Base-by-base conservation (phyloP, 352 stramenopile genomes). In the Globisporangium sylvaticum region DNA sequence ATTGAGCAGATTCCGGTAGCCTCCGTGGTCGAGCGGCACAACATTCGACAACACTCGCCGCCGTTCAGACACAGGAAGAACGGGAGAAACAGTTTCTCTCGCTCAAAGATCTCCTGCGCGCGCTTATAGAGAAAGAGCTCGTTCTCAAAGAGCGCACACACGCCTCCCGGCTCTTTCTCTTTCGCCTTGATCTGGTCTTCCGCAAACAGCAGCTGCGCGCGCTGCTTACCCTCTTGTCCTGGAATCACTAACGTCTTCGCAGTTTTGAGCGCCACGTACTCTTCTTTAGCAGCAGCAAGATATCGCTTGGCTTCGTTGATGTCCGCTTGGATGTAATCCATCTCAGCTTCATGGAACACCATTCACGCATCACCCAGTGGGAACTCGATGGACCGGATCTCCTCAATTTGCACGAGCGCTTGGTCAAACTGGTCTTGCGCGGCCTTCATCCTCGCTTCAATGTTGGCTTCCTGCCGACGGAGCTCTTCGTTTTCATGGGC, bases 21-120 rank as follows among this genome's bases (percentile, higher is more conserved):
- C 83, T 14, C 88, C 91, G 67, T 98, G 91, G 66, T 95, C 83
- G 29, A 98, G 70, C 8, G 90, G 89, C 8, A 96, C 84, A 3
- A 97, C 90, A 48, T 95, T 94, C 4, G 87, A 97, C 9, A 95
- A 64, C 22, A 65, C 9, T 54, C 37, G 12, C 39, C 64, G 7
- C 50, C 57, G 46, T 81, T 74, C 6, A 92, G 58, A 53, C 73
- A 78, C 12, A 56, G 68, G 50, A 88, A 95, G 18, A 91, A 77
- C 27, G 84, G 78, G 8, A 85, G 65, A 62, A 92, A 93, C n/a
- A 83, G 68, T 56, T 87, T 70, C 70, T 95, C 84, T 44, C 75
- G 75, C 25, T 86, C 73, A 42, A 78, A 84, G 4, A 83, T 59
- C 24, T 78, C 69, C 27, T 93, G 78, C 0, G 82, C 85, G 20